These are phyloP conservation scores for Vishniacozyma victoriae DNA, from an alignment of 768 basidiomycete species.

Conservation along the genomic window DNA sequence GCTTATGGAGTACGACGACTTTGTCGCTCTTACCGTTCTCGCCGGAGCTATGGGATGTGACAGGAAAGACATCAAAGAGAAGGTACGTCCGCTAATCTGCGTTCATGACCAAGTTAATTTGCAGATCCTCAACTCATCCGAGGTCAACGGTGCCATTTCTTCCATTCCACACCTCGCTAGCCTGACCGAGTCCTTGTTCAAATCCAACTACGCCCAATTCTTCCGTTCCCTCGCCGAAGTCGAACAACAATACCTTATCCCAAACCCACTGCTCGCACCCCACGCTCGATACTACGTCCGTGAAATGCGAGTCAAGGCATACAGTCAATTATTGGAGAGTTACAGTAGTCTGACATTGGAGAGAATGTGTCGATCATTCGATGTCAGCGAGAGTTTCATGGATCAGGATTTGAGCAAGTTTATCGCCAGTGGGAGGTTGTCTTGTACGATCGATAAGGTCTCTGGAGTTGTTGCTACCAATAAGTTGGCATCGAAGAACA, in stretches of 20 bases:
- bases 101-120: background rate
- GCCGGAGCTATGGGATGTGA: slow-evolving; percentile 68
- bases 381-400: slow-evolving; percentile 79
- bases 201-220: slow-evolving; percentile 90
- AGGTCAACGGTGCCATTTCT: slow-evolving; percentile 77
- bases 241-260: slow-evolving; percentile 79
- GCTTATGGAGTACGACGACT: slow-evolving; percentile 78
- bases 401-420: slow-evolving; percentile 89
- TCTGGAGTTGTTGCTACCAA: slow-evolving; percentile 89
- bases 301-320: slow-evolving; percentile 93
- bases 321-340: slow-evolving; percentile 81
- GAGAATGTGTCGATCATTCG: slow-evolving; percentile 77
- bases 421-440: slow-evolving; percentile 77
- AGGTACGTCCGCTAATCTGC: slow-evolving; percentile 53
- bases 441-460: slow-evolving; percentile 91
- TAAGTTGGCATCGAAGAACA: slow-evolving; percentile 52
- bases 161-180: slow-evolving; percentile 76
- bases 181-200: slow-evolving; percentile 78
- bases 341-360: slow-evolving; percentile 86
- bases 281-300: slow-evolving; percentile 87
- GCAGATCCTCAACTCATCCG: slow-evolving; percentile 76
- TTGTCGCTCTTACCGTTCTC: slow-evolving; percentile 78
- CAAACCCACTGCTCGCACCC: slow-evolving; percentile 74
- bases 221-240: slow-evolving; percentile 84
- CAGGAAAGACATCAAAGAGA: slow-evolving; percentile 83